phyloP scores from a whole-genome alignment of 2,329 filamentous ascomycete genomes.

The Xylariaceae sp. region DNA sequence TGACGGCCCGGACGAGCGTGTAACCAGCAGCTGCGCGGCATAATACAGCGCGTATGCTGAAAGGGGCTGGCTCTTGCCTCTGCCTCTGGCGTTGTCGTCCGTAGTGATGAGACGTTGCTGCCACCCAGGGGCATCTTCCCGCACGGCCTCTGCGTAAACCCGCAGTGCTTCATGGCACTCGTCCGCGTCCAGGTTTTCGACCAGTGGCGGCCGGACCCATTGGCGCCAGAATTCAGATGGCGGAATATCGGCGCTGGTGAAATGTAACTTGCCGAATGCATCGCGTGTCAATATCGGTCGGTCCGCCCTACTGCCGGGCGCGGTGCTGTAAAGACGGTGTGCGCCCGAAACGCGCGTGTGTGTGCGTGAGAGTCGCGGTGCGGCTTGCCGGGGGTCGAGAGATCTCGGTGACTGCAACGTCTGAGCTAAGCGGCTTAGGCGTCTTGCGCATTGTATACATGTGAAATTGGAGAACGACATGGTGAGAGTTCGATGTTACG shows the following conservation, averaged over 20 bases:
- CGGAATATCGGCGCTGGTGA: conserved; percentile 31
- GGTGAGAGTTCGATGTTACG: neutral
- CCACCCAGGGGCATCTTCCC: conserved; percentile 25
- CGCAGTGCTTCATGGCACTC: conserved; percentile 24
- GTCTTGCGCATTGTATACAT: conserved; percentile 15
- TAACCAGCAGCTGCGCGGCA: conserved; percentile 29
- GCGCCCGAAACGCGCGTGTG: neutral
- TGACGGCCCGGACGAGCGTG: neutral
- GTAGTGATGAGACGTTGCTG: conserved; percentile 20
- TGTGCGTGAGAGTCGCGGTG: conserved; percentile 3
- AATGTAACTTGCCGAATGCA: conserved; percentile 20
- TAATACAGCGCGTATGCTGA: conserved; percentile 32
- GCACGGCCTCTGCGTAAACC: conserved; percentile 27
- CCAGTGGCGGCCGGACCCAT: conserved; percentile 7
- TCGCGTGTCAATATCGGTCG: neutral
- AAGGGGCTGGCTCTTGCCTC: neutral
- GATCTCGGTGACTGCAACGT: conserved; percentile 1
- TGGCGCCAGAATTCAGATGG: conserved; percentile 27
- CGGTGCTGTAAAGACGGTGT: conserved; percentile 1
- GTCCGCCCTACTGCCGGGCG: neutral
- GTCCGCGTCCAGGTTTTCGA: conserved; percentile 22
- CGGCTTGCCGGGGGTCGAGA: neutral
- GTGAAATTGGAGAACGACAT: conserved; percentile 11
- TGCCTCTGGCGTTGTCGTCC: conserved; percentile 8
- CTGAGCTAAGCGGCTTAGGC: conserved; percentile 3